phyloP scores from a whole-genome alignment of 306 rosid genomes.

The Clitoria ternatea region DNA sequence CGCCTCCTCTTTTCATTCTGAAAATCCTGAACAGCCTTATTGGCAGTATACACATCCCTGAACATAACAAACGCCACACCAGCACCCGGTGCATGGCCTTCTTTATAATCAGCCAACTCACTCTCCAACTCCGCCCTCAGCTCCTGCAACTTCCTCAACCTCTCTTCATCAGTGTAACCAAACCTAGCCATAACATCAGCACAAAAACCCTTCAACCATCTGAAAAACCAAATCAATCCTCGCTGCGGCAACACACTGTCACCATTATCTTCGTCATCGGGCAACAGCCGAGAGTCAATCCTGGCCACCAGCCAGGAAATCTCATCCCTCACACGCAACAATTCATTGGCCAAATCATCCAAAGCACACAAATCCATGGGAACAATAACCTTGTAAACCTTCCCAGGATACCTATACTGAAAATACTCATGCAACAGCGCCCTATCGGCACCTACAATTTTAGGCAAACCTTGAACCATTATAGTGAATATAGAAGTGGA shows the following conservation, averaged over 20 bases:
- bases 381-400: slow-evolving; percentile 68
- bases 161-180: slow-evolving; percentile 74
- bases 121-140: slow-evolving; percentile 80
- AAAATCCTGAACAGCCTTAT: slow-evolving; percentile 95
- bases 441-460: slow-evolving; percentile 64
- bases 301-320: slow-evolving; percentile 76
- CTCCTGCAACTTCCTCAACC: slow-evolving; percentile 68
- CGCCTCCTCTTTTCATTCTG: slow-evolving; percentile 75
- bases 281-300: slow-evolving; percentile 70
- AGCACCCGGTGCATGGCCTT: slow-evolving; percentile 78
- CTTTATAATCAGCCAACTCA: slow-evolving; percentile 76
- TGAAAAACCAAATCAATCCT: slow-evolving; percentile 31
- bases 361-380: slow-evolving; percentile 95
- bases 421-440: slow-evolving; percentile 68
- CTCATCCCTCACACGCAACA: slow-evolving; percentile 66
- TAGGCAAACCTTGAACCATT: slow-evolving; percentile 93
- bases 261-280: slow-evolving; percentile 37
- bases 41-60: slow-evolving; percentile 84
- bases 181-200: slow-evolving; percentile 42
- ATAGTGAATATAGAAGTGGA: slow-evolving; percentile 86
- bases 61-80: slow-evolving; percentile 94
- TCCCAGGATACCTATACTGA: slow-evolving; percentile 86
- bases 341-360: slow-evolving; percentile 74
- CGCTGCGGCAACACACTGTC: slow-evolving; percentile 12
- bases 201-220: slow-evolving; percentile 35